Conservation (phyloP, 441 rosid genomes). For the Bocquillonia castaneifolia region DNA sequence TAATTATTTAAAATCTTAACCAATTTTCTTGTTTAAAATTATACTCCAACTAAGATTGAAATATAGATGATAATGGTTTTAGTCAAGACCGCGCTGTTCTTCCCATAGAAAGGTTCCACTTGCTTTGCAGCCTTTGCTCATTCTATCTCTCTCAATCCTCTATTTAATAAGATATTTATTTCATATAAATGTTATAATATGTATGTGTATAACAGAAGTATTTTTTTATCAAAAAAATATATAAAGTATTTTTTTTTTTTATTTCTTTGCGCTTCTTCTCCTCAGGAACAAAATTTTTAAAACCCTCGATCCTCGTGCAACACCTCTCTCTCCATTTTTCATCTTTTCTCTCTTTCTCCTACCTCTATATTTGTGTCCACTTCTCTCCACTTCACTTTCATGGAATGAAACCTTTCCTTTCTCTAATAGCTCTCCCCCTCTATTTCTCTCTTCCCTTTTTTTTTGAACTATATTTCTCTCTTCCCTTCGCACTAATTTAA, state of each 20-base stretch:
- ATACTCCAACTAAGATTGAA: too few relatives aligned
- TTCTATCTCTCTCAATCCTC: constrained; percentile 23
- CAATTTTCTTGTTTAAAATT: too few relatives aligned
- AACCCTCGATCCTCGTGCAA: constrained; percentile 34
- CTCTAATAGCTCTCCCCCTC: constrained; percentile 4
- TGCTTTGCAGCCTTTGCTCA: constrained; percentile 34
- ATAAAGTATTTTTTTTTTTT: background rate
- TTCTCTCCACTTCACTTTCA: constrained; percentile 22
- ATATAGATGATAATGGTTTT: background rate
- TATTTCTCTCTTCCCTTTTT: background rate
- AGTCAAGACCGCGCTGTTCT: constrained; percentile 48
- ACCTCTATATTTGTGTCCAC: constrained; percentile 68
- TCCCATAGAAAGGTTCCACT: constrained; percentile 62
- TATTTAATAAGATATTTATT: background rate
- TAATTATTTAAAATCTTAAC: too few relatives aligned
- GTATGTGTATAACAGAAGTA: too few relatives aligned
- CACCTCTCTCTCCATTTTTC: constrained; percentile 21
- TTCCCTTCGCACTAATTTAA: too few relatives aligned
- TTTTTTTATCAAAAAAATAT: too few relatives aligned
- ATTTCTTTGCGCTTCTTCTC: background rate
- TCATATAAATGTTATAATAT: too few relatives aligned
- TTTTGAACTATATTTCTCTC: too few relatives aligned
- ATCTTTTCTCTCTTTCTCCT: constrained; percentile 26
- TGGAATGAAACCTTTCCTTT: background rate
- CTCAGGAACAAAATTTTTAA: background rate